Conservation (phyloP, 2,329 filamentous ascomycete species). For the Thermothelomyces thermophilus region DNA sequence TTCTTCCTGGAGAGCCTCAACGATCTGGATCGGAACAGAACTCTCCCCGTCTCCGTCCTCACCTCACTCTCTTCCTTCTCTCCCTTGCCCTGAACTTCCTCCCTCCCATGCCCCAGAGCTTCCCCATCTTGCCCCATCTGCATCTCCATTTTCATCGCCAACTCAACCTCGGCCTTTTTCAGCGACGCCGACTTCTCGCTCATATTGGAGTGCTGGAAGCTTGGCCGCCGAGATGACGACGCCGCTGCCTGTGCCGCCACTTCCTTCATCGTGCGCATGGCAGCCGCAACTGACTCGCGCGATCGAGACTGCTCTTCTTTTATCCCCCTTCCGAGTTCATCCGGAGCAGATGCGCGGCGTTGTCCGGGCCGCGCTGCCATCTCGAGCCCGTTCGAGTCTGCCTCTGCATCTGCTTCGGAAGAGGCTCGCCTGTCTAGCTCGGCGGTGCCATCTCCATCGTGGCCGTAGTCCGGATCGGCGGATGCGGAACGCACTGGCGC, state of each 20-base stretch:
- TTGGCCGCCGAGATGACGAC: conserved; percentile 13
- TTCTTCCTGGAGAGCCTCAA: conserved; percentile 29
- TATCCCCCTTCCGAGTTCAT: neutral
- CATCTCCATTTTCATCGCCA: too few relatives aligned
- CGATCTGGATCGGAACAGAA: conserved; percentile 7
- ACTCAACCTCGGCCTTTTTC: conserved; percentile 29
- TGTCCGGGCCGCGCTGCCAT: neutral
- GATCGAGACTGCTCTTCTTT: neutral
- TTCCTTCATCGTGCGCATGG: conserved; percentile 20
- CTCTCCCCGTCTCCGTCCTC: neutral
- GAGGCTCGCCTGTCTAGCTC: too few relatives aligned
- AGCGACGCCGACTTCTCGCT: conserved; percentile 12
- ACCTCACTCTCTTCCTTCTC: neutral
- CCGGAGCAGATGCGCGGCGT: neutral
- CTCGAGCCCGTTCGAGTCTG: neutral
- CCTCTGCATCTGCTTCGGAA: neutral
- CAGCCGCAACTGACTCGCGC: neutral
- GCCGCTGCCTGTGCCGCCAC: neutral
- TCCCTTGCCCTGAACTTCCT: neutral
- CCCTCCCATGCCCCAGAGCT: neutral
- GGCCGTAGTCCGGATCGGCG: neutral
- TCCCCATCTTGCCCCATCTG: neutral
- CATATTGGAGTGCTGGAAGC: conserved; percentile 9
- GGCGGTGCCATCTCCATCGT: too few relatives aligned
- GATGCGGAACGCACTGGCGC: neutral